Evolutionary conservation across 805 yeast species (phyloP).

Genomic region (Candida anglica): DNA sequence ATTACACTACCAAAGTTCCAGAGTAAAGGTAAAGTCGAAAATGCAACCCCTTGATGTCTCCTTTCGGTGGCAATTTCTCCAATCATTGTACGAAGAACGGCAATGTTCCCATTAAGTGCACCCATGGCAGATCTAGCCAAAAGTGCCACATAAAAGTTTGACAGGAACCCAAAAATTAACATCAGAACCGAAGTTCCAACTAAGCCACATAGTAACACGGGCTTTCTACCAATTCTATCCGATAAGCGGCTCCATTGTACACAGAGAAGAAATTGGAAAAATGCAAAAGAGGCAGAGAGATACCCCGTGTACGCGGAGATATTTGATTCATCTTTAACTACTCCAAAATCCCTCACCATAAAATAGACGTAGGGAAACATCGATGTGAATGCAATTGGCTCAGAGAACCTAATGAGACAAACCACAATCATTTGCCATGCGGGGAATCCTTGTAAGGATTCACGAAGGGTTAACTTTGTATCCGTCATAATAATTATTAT

Average conservation of each 20-base stretch:
- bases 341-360: slow-evolving; percentile 8
- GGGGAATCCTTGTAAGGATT: slow-evolving; percentile 43
- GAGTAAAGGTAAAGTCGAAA: slow-evolving; percentile 56
- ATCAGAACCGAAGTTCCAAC: slow-evolving; percentile 48
- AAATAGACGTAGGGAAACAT: slow-evolving; percentile 25
- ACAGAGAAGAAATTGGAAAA: slow-evolving; percentile 54
- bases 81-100: slow-evolving; percentile 57
- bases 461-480: neutral
- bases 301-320: slow-evolving; percentile 61
- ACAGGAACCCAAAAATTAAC: slow-evolving; percentile 51
- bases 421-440: slow-evolving; percentile 42
- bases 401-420: slow-evolving; percentile 48
- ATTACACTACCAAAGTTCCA: slow-evolving; percentile 59
- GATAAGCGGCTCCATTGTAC: slow-evolving; percentile 58
- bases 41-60: slow-evolving; percentile 59
- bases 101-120: slow-evolving; percentile 58
- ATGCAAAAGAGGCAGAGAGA: slow-evolving; percentile 58
- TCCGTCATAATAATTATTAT: too few relatives aligned
- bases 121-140: slow-evolving; percentile 54
- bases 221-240: slow-evolving; percentile 55
- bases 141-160: slow-evolving; percentile 49
- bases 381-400: slow-evolving; percentile 45
- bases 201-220: slow-evolving; percentile 48
- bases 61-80: slow-evolving; percentile 58
- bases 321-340: slow-evolving; percentile 42